Conservation (phyloP, 2,329 filamentous ascomycete species). For the Lasiodiplodia sp. region DNA sequence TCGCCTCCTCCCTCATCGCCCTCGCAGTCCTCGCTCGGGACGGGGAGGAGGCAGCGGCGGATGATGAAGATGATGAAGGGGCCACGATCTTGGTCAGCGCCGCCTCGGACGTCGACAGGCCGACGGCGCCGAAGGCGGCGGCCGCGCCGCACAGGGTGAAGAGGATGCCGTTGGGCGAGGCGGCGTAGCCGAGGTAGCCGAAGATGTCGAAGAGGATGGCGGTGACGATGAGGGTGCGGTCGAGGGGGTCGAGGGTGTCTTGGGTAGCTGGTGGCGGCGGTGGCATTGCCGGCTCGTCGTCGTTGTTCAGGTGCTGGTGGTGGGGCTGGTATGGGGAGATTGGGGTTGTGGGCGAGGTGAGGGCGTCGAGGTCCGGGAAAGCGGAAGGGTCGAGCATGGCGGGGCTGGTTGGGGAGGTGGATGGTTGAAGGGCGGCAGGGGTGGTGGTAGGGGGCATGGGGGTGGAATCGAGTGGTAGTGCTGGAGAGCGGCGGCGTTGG, state of each 20-base stretch:
- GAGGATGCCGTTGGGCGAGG: constrained; percentile 31
- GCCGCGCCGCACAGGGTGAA: constrained; percentile 32
- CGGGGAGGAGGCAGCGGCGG: no score
- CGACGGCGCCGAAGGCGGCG: constrained; percentile 32
- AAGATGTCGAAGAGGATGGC: constrained; percentile 30
- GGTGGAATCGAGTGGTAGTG: background rate
- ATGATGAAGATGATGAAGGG: background rate
- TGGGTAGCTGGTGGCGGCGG: constrained; percentile 1
- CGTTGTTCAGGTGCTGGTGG: background rate
- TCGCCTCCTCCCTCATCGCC: background rate
- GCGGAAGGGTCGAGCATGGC: constrained; percentile 6
- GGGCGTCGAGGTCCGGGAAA: constrained; percentile 8
- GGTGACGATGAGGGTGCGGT: constrained; percentile 28
- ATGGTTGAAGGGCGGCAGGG: background rate
- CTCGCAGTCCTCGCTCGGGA: background rate
- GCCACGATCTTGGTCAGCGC: constrained; percentile 31
- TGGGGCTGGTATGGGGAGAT: background rate
- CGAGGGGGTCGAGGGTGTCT: constrained; percentile 25
- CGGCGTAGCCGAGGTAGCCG: constrained; percentile 32
- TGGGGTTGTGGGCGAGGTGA: background rate
- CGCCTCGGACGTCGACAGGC: constrained; percentile 32
- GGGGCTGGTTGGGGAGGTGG: background rate
- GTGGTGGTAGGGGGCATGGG: background rate
- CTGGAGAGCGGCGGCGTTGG: constrained; percentile 9
- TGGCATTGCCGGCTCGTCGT: background rate